Evolutionary conservation across 306 rosid species (phyloP), one percentile per base, ranked within the genome.

Genomic region (Vigna radiata): DNA sequence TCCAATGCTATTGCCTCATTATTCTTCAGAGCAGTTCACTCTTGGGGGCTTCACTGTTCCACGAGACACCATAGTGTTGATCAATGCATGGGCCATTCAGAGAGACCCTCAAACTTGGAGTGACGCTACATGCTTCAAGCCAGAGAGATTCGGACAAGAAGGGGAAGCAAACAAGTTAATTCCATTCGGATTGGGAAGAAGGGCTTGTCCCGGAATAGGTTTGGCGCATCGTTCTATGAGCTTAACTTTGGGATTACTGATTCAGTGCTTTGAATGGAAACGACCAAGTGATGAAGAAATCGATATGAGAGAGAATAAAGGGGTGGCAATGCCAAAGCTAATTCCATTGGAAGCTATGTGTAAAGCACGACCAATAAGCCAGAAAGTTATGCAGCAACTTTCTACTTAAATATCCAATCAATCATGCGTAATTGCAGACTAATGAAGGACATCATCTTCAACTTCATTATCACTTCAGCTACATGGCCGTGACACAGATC

Each of bases 71-170:
- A 87, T 85, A 2, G 61, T 85, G 31, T 36, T 89, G 17, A 52
- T 85, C 12, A 87, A 87, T 52, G 87, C 84, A 2, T 87, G 90
- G 93, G 85, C 86, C 63, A 83, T 87, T 37, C 87, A 85, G 4
- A 83, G 89, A 68, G 91, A 89, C 43, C 88, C 88, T 6, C 8
- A 62, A 10, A 1, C 72, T 12, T 87, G 91, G 93, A 73, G 63
- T 16, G 88, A 85, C 11, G 70, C 82, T 0, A 31, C 21, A 12
- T 70, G 80, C 12, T 89, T 89, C 37, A 83, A 75, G 64, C 80
- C 80, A 11, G 65, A 64, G 73, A 64, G 80, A 19, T 76, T 76
- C 37, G 80, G 50, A 64, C 16, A 64, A 14, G 80, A 76, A 50
- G 73, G 80, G 4, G 73, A 76, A 21, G 2, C 52, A 13, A 37